Evolutionary conservation across 78 protist species (phyloP).

Genomic region (Dictyostelium citrinum): DNA sequence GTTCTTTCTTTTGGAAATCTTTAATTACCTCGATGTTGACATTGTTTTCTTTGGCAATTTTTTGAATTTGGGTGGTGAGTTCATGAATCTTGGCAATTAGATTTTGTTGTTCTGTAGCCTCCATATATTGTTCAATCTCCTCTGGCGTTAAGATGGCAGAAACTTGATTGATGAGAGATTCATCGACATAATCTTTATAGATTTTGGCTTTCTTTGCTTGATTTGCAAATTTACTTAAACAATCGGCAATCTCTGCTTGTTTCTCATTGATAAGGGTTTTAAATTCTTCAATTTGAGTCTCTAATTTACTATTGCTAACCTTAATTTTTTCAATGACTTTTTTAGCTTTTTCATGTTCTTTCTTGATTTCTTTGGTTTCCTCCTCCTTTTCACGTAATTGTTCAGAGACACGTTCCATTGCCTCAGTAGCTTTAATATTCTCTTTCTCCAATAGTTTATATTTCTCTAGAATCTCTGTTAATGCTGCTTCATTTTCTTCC

Average conservation of each 20-base stretch:
- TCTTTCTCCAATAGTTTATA: not conserved
- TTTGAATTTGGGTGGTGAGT: not conserved
- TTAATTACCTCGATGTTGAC: conserved; percentile 76
- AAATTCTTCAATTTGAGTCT: not conserved
- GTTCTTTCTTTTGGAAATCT: conserved; percentile 85
- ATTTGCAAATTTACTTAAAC: not conserved
- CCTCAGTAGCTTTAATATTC: not conserved
- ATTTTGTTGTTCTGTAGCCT: not conserved
- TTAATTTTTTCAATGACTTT: conserved; percentile 18
- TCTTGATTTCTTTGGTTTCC: conserved; percentile 2
- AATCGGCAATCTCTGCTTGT: not conserved
- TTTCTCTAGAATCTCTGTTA: not conserved
- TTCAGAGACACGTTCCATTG: not conserved
- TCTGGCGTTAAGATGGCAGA: not conserved
- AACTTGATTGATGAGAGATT: not conserved
- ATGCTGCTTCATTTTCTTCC: not conserved
- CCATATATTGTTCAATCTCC: conserved; percentile 7
- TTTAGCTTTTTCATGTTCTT: conserved; percentile 23
- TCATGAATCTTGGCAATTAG: not conserved
- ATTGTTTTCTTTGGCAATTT: conserved; percentile 41
- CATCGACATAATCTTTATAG: not conserved
- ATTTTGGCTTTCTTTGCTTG: conserved; percentile 4
- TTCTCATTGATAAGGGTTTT: not conserved
- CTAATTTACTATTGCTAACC: not conserved
- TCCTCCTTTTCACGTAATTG: conserved; percentile 25